Evolutionary conservation across 768 basidiomycete genomes (phyloP), one percentile per base, ranked within the genome.

Genomic region (Saitozyma sp.): DNA sequence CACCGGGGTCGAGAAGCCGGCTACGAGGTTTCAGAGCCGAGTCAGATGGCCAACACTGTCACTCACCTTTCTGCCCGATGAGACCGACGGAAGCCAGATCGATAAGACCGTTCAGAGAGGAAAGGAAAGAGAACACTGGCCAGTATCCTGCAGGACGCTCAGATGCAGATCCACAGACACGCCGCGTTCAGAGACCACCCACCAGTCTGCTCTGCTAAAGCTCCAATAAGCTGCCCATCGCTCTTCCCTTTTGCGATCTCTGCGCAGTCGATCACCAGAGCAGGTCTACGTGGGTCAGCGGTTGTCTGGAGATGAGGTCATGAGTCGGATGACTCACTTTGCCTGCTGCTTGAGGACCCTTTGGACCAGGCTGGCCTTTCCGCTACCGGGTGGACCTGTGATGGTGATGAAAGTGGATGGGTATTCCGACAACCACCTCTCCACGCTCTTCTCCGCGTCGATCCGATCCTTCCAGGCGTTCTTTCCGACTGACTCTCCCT

Each of bases 81-180:
- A 98, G 73, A 1, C 94, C 94, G 49, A 93, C 85, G 62, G 88
- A 88, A 0, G 91, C 92, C n/a, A 98, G 83, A 75, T 98, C 95
- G 64, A 97, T 86, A 60, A 98, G 80, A 65, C 85, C 88, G 70
- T 85, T 89, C 74, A 91, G 79, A 0, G 89, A 91, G 70, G 88
- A 87, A 54, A 91, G 81, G 80, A 92, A 89, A 6, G 88, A 88
- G 80, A 96, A 94, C 7, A 91, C 84, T 6, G 93, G 94, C 84
- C 87, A 89, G 59, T 79, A 79, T 40, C 76, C 78, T 77, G 46
- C 9, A 16, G 8, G 54, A 61, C n/a, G n/a, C 20, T 45, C 41
- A 61, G 43, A 16, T 17, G 3, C 19, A 14, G 29, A 29, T 29
- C 29, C 29, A 29, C 29, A 5, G 29, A 29, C 29, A 52, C 20